Evolutionary conservation across 2,329 filamentous ascomycete genomes (phyloP).

Genomic region (Magnaporthiopsis incrustans): DNA sequence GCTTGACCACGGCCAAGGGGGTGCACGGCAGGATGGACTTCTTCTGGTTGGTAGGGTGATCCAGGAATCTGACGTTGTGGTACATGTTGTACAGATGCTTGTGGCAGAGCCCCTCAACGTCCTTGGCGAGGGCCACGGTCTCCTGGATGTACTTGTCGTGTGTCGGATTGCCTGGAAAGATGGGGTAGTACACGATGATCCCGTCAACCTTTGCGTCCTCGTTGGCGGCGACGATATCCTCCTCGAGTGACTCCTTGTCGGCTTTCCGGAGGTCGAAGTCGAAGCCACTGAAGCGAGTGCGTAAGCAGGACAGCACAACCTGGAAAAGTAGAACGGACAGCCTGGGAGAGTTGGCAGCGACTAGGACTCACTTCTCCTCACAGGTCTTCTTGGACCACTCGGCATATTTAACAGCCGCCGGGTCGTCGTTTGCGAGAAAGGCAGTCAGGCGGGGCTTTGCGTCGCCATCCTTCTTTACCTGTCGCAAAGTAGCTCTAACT

Average conservation of each 20-base stretch:
- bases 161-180: slow-evolving; percentile 70
- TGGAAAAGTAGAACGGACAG: neutral
- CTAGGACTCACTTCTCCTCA: slow-evolving; percentile 72
- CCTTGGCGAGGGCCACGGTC: slow-evolving; percentile 81
- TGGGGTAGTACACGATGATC: slow-evolving; percentile 97
- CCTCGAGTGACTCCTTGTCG: slow-evolving; percentile 82
- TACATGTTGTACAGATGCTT: slow-evolving; percentile 99
- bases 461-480: slow-evolving; percentile 50
- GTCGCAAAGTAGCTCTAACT: slow-evolving; percentile 66
- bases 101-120: slow-evolving; percentile 92
- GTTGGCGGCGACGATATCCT: slow-evolving; percentile 80
- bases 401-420: slow-evolving; percentile 85
- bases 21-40: slow-evolving; percentile 96
- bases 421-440: slow-evolving; percentile 87
- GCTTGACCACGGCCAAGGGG: slow-evolving; percentile 91
- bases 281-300: slow-evolving; percentile 62
- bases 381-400: slow-evolving; percentile 97
- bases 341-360: neutral
- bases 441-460: slow-evolving; percentile 71
- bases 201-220: slow-evolving; percentile 67
- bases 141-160: slow-evolving; percentile 96
- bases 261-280: slow-evolving; percentile 78
- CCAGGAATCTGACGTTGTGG: slow-evolving; percentile 92
- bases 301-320: neutral
- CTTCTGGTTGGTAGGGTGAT: slow-evolving; percentile 64